These are phyloP conservation scores for Hyphodiscus hymeniophilus DNA, from an alignment of 495 filamentous ascomycete species.

Conservation along the genomic window DNA sequence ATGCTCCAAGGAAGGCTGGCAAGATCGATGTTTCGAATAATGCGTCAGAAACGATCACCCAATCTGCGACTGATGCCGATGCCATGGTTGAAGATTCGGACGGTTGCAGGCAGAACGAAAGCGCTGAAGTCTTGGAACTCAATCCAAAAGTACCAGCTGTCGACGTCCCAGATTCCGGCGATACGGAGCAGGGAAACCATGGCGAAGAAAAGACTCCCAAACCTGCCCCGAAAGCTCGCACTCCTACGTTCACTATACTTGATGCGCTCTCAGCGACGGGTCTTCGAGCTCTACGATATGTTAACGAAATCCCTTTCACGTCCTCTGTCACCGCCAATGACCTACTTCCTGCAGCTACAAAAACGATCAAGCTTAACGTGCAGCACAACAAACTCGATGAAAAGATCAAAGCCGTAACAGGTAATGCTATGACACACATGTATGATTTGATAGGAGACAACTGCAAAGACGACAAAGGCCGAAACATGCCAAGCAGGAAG, in stretches of 20 bases:
- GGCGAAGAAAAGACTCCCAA: background rate
- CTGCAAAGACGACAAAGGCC: slow-evolving; percentile 25
- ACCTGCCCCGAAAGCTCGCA: slow-evolving; percentile 3
- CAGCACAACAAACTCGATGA: slow-evolving; percentile 66
- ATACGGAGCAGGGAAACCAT: background rate
- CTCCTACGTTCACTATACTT: slow-evolving; percentile 62
- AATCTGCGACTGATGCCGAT: background rate
- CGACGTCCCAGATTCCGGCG: background rate
- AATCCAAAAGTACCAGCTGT: background rate
- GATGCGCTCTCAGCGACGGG: slow-evolving; percentile 95
- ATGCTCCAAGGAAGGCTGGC: slow-evolving; percentile 14
- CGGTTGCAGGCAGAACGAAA: background rate
- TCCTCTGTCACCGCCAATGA: slow-evolving; percentile 87
- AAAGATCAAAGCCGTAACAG: slow-evolving; percentile 62
- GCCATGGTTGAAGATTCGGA: background rate
- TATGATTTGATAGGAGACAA: slow-evolving; percentile 50
- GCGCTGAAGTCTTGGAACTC: background rate
- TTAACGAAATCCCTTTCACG: slow-evolving; percentile 75
- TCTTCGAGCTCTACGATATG: slow-evolving; percentile 84
- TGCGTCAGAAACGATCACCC: background rate
- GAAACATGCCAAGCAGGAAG: slow-evolving; percentile 28
- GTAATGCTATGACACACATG: slow-evolving; percentile 88
- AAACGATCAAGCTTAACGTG: slow-evolving; percentile 75
- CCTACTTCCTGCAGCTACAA: slow-evolving; percentile 64
- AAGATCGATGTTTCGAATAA: slow-evolving; percentile 12